Percentiles rank a stretch among this genome's conserved stretches.
phyloP scores from a whole-genome alignment of 2,329 filamentous ascomycete species.

The Alternaria consortialis region DNA sequence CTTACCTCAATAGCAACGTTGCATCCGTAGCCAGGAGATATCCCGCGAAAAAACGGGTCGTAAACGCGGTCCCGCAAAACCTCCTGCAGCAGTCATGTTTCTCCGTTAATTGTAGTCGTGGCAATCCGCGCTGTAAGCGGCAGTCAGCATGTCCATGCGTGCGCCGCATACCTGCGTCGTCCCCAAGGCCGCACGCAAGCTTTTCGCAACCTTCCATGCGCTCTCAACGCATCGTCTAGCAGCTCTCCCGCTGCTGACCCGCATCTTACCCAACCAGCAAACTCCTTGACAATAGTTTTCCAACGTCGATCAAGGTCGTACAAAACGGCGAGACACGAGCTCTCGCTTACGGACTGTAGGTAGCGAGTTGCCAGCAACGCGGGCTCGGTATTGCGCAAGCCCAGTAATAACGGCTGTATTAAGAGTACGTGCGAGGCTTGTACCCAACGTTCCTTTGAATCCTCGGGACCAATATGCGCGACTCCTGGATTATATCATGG shows the following conservation, averaged over 20 bases:
- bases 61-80: background rate
- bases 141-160: constrained; percentile 3
- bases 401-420: constrained; percentile 24
- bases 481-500: constrained; percentile 7
- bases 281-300: background rate
- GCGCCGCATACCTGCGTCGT: constrained; percentile 11
- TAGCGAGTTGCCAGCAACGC: constrained; percentile 18
- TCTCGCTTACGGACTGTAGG: constrained; percentile 27
- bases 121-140: constrained; percentile 15
- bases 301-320: constrained; percentile 16
- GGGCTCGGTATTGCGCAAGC: constrained; percentile 20
- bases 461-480: constrained; percentile 6
- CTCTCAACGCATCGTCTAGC: background rate
- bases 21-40: constrained; percentile 2
- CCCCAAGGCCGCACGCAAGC: background rate
- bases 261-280: constrained; percentile 6
- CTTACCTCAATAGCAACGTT: constrained; percentile 8
- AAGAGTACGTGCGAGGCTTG: constrained; percentile 17
- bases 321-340: constrained; percentile 18
- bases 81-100: constrained; percentile 5
- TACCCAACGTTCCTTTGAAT: constrained; percentile 3
- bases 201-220: constrained; percentile 2
- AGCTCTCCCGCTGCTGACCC: background rate
- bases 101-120: constrained; percentile 4
- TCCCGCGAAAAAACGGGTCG: constrained; percentile 3